Conservation (phyloP, 306 rosid genomes). For the Rosa chinensis region DNA sequence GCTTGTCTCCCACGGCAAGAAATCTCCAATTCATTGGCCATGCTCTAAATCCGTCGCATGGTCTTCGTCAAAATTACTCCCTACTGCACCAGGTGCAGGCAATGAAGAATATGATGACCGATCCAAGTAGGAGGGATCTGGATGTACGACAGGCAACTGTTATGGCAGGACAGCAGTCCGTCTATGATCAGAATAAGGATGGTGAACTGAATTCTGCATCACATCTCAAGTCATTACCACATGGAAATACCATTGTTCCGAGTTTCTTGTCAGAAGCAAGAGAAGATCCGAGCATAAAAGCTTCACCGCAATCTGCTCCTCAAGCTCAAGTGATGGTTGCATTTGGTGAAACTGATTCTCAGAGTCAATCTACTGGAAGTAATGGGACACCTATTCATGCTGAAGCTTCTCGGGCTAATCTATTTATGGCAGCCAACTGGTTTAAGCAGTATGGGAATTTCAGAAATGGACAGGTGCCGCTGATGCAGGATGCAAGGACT, state of each 20-base stretch:
- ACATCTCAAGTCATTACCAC: constrained; percentile 18
- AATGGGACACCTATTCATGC: constrained; percentile 23
- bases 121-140: constrained; percentile 31
- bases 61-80: constrained; percentile 29
- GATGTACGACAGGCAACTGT: constrained; percentile 29
- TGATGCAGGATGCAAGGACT: constrained; percentile 33
- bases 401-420: constrained; percentile 32
- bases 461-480: constrained; percentile 42
- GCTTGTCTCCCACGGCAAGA: constrained; percentile 25
- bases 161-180: constrained; percentile 30
- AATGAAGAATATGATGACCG: constrained; percentile 35
- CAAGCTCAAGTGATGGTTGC: constrained; percentile 33
- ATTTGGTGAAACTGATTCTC: constrained; percentile 32
- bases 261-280: constrained; percentile 35
- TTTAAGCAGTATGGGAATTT: constrained; percentile 35
- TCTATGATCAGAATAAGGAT: constrained; percentile 28
- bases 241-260: constrained; percentile 26
- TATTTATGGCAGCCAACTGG: constrained; percentile 37
- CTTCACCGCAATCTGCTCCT: constrained; percentile 24
- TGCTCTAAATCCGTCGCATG: constrained; percentile 29
- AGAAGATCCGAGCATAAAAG: constrained; percentile 33
- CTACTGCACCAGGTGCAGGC: constrained; percentile 28
- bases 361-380: constrained; percentile 32
- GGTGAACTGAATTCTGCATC: constrained; percentile 31
- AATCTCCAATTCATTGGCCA: constrained; percentile 25